Base-by-base conservation (phyloP, 208 protist genomes). In the Phytomonas francai region DNA sequence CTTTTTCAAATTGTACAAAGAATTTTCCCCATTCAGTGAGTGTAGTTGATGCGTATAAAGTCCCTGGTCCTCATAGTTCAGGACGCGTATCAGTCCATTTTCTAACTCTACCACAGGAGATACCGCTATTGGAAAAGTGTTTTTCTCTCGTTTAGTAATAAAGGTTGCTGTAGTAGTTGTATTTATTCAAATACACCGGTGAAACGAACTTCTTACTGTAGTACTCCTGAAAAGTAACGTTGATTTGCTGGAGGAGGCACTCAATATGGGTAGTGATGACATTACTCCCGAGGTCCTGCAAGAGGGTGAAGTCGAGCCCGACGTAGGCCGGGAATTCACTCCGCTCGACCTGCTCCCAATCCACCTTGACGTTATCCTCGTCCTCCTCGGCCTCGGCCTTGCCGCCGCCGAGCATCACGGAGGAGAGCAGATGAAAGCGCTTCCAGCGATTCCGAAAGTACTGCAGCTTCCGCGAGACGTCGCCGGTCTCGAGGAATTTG, bases 401-500 rank as follows among this genome's bases (percentile, higher is more conserved):
- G 22, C 63, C 74, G 33, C 45, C 79, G 59, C 70, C 74, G n/a
- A 45, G 29, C 59, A 74, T 68, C 65, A 67, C 74, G 32, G 59
- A 68, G 22, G 59, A 69, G 3, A 71, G 71, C 59, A 68, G 68
- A 72, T 86, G 83, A 51, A 85, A 84, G 31, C 78, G 78, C 42
- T 73, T 76, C 77, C 86, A 88, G 59, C 77, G 78, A 59, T 71
- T 68, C 31, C 81, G 79, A 57, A 87, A 83, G 82, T 94, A 94
- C 22, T 70, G 62, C 11, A 90, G 78, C 76, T 94, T 94, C 45
- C 77, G 76, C 36, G 42, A 68, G 29, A 87, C 69, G 67, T 94
- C 85, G 11, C 88, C 88, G 19, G 84, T 90, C 65, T 94, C 88
- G 30, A 91, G 65, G 66, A 94, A 92, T 71, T 91, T 94, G 59